Evolutionary conservation across 805 yeast genomes (phyloP), one percentile per base, ranked within the genome.

Genomic region (Sugiyamaella marilandica): DNA sequence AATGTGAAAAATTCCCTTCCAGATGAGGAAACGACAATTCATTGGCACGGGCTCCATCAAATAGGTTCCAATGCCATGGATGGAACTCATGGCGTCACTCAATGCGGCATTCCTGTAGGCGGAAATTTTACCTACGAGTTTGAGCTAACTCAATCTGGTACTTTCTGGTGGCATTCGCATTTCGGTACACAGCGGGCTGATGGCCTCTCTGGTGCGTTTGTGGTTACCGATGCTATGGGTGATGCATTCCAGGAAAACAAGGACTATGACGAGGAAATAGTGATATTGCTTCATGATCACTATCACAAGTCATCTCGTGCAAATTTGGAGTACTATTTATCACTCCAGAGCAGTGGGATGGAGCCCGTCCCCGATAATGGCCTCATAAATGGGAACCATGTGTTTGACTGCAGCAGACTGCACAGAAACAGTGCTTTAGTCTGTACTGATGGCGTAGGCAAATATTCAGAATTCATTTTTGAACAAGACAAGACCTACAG

Each of bases 131-230:
- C 68, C 1, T 76, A 80, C 56, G 58, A 63, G 31, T 78, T 79
- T 58, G 64, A 69, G 2, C 63, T 60, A 1, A 66, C 65, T 41
- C 79, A 75, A 50, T 59, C 68, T 13, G 84, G 84, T 0, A 73
- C 82, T 0, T 75, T 64, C 48, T 80, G 84, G 84, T 80, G 78
- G 61, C 84, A 80, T 56, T 72, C 81, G 2, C 84, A 80, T 51
- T 66, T 65, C 47, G 62, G 70, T 2, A 74, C 75, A 1, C 80
- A 79, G 57, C 68, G 74, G 45, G 68, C 74, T 34, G 78, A 76
- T 54, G 82, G 83, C 0, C 59, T 79, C 4, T 66, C 71, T 29
- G 83, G 82, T 9, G 73, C 75, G 2, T 61, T 80, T 21, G 69
- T 77, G 32, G 65, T 74, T 2, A 33, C 16, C 7, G 53, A 49